A percentile compares a stretch with the other conserved stretches of the same genome.
Evolutionary conservation across 108 stramenopile genomes (phyloP).

Genomic region (Craspedostauros australis): DNA sequence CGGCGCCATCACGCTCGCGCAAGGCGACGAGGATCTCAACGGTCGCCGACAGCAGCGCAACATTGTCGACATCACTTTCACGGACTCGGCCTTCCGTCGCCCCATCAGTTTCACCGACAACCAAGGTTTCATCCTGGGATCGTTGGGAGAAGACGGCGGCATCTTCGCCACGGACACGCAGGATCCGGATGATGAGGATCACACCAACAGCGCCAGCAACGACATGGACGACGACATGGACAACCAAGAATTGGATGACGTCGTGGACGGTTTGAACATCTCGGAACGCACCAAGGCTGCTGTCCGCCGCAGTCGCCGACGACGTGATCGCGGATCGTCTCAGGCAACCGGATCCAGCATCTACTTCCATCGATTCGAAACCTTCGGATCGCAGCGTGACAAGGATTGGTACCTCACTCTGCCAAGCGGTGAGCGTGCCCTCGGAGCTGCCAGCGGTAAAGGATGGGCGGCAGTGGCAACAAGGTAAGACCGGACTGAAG

Average conservation of each 20-base stretch:
- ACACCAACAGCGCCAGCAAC: constrained; percentile 15
- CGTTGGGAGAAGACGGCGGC: constrained; percentile 74
- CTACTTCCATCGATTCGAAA: constrained; percentile 80
- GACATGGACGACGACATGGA: constrained; percentile 34
- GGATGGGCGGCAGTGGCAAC: constrained; percentile 77
- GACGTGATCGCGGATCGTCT: constrained; percentile 23
- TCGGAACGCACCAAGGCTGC: constrained; percentile 47
- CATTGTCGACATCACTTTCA: constrained; percentile 63
- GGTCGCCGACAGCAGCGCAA: no score
- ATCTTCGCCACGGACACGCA: constrained; percentile 70
- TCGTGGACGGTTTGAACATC: constrained; percentile 34
- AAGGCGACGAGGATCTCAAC: constrained; percentile 29
- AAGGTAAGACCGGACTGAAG: no score
- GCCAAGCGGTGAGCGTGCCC: constrained; percentile 67
- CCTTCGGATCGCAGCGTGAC: constrained; percentile 49
- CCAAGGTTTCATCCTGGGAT: constrained; percentile 68
- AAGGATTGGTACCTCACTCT: constrained; percentile 79
- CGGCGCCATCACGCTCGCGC: constrained; percentile 50
- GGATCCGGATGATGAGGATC: constrained; percentile 56
- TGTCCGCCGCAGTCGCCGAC: constrained; percentile 29
- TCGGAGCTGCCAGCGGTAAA: constrained; percentile 67
- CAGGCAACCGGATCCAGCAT: constrained; percentile 54
- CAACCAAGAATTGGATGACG: constrained; percentile 31
- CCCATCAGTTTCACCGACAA: constrained; percentile 71
- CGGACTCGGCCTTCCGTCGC: constrained; percentile 51